Evolutionary conservation across 306 rosid genomes (phyloP), one percentile per base, ranked within the genome.

Genomic region (Rosa persica): DNA sequence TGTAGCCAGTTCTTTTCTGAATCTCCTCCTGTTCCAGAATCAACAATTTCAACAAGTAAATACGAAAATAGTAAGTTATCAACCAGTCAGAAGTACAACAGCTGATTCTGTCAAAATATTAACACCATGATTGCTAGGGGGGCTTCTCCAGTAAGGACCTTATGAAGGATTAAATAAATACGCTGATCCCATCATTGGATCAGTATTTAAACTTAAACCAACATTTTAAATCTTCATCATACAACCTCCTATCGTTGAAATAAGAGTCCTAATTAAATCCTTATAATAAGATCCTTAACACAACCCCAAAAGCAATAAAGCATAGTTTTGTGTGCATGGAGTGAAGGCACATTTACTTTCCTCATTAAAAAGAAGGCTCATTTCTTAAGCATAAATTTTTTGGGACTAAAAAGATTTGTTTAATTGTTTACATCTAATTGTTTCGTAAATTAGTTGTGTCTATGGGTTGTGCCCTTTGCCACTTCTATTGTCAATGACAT

Each of bases 1-100:
- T 82, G 81, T 96, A 96, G 76, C 99, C 99, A n/a, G 97, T 96
- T 87, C 93, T 96, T 70, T 93, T 96, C 86, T 96, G 97, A 80
- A 96, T 96, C 89, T 93, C 99, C 88, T 96, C 99, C 99, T 96
- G 84, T 65, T 61, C 54, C 38, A 85, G 68, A 57, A 67, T 71
- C 82, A 74, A n/a, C 38, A 83, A 72, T 80, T 74, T 69, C 70
- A 76, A 55, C 55, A 70, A 47, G 55, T 54, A 17, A 40, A 54
- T 48, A 25, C 17, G 36, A 36, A 61, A 76, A 74, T 19, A 34
- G 16, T 15, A 34, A 27, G 22, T 19, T 7, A 75, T 4, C 10
- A 61, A 69, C 54, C 15, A 42, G 54, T 66, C 51, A 42, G 62
- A 48, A 66, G 47, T 30, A 62, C 9, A 62, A 19, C 20, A 72